A percentile compares a stretch with the other conserved stretches of the same genome.
Evolutionary conservation across 2,329 filamentous ascomycete genomes (phyloP).

Genomic region (Fusarium compactum): DNA sequence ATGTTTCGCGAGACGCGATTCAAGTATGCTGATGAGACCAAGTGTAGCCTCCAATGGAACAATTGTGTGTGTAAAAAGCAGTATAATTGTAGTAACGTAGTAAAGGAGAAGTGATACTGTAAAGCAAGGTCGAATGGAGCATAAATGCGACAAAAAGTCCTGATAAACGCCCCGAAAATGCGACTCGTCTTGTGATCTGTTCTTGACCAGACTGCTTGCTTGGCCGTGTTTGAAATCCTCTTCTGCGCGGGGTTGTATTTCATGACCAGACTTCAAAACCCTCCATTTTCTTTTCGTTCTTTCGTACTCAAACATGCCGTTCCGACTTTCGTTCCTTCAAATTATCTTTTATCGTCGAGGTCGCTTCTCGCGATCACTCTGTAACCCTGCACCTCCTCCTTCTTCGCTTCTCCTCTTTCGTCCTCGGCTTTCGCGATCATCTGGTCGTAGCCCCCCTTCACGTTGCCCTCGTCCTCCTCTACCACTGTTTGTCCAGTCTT

Average conservation of each 20-base stretch:
- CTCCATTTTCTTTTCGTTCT: conserved; percentile 13
- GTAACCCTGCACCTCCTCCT: conserved; percentile 52
- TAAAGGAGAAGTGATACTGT: conserved; percentile 41
- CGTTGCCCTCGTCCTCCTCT: conserved; percentile 54
- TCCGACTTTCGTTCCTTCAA: conserved; percentile 18
- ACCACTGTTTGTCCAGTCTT: conserved; percentile 52
- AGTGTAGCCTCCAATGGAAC: conserved; percentile 13
- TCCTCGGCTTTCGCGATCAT: conserved; percentile 54
- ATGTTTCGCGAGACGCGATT: conserved; percentile 6
- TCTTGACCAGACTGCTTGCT: conserved; percentile 29
- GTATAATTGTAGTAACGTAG: conserved; percentile 44
- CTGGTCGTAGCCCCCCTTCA: conserved; percentile 47
- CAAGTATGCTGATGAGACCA: conserved; percentile 17
- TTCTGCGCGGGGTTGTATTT: conserved; percentile 23
- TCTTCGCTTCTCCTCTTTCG: conserved; percentile 62
- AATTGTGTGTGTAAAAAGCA: conserved; percentile 36
- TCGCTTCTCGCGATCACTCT: conserved; percentile 66
- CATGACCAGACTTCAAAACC: conserved; percentile 20
- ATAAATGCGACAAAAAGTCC: conserved; percentile 33
- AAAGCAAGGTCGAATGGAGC: conserved; percentile 40
- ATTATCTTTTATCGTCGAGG: conserved; percentile 57
- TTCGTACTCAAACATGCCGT: conserved; percentile 36
- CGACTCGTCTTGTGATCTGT: conserved; percentile 35
- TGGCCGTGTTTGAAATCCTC: conserved; percentile 34
- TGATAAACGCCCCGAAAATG: conserved; percentile 43